phyloP scores from a whole-genome alignment of 2,329 filamentous ascomycete genomes.

The Xylariomycetidae sp. region DNA sequence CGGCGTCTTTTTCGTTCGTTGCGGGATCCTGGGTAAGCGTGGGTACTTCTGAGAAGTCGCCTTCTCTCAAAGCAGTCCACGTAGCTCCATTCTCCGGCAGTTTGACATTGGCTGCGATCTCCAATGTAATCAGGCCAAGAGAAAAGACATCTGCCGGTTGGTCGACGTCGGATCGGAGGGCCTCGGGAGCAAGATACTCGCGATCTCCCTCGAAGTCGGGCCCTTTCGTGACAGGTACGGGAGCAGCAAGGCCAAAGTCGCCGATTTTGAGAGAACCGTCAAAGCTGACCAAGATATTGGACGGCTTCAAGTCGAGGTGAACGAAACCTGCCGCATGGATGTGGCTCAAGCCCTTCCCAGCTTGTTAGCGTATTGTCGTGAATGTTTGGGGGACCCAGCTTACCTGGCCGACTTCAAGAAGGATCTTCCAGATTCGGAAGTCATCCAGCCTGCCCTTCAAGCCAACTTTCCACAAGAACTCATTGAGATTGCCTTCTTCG shows the following conservation, averaged over 20 bases:
- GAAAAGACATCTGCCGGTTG: conserved; percentile 93
- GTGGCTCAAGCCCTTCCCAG: conserved; percentile 85
- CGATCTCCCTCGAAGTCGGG: conserved; percentile 89
- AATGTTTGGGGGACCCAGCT: too few relatives aligned
- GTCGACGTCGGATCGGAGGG: conserved; percentile 78
- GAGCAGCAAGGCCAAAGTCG: conserved; percentile 76
- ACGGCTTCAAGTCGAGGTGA: conserved; percentile 79
- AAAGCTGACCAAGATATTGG: conserved; percentile 76
- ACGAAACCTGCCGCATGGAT: conserved; percentile 86
- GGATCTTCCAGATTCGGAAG: conserved; percentile 97
- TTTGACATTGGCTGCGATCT: conserved; percentile 89
- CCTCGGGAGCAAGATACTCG: conserved; percentile 92
- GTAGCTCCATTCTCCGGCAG: conserved; percentile 88
- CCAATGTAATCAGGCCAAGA: conserved; percentile 87
- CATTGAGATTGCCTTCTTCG: conserved; percentile 84
- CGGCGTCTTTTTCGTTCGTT: conserved; percentile 66
- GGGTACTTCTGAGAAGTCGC: conserved; percentile 83
- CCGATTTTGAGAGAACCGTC: conserved; percentile 79
- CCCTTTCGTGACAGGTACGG: conserved; percentile 45
- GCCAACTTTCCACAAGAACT: conserved; percentile 78
- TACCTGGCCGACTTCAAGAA: conserved; percentile 80
- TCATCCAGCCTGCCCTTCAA: conserved; percentile 85
- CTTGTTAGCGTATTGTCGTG: too few relatives aligned
- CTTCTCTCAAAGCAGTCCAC: conserved; percentile 85
- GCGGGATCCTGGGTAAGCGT: conserved; percentile 75